phyloP scores from a whole-genome alignment of 202 grass and related monocot genomes.

The Elaeis oleifera region DNA sequence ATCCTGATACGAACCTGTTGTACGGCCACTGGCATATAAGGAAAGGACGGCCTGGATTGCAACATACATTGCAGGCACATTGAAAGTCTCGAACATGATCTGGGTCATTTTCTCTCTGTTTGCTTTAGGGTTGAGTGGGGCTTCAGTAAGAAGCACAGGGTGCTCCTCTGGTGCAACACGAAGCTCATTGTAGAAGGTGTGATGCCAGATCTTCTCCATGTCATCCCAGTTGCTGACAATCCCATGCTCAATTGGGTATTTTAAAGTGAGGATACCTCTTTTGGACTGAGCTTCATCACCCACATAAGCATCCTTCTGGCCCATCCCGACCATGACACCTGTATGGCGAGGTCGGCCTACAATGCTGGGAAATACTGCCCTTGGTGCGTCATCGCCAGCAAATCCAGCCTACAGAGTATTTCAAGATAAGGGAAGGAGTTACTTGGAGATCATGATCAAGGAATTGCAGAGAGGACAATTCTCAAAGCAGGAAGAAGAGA shows the following conservation, averaged over 20 bases:
- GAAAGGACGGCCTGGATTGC: slow-evolving; percentile 11
- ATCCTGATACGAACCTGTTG: slow-evolving; percentile 3
- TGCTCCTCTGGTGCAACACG: slow-evolving; percentile 14
- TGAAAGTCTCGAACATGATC: slow-evolving; percentile 16
- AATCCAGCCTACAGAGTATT: slow-evolving; percentile 9
- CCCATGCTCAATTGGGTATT: slow-evolving; percentile 7
- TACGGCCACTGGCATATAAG: slow-evolving; percentile 5
- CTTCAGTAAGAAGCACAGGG: slow-evolving; percentile 3
- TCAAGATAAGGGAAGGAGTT: no score
- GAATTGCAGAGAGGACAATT: no score
- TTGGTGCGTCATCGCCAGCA: slow-evolving; percentile 13
- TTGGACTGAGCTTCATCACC: slow-evolving; percentile 15
- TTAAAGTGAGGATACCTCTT: slow-evolving; percentile 13
- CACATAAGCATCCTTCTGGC: slow-evolving; percentile 14
- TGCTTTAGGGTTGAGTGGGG: slow-evolving; percentile 15
- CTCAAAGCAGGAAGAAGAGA: no score
- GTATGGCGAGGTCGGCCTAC: slow-evolving; percentile 16
- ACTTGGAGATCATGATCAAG: no score
- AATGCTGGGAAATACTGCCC: slow-evolving; percentile 9
- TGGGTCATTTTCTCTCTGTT: slow-evolving; percentile 17
- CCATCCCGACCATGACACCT: slow-evolving; percentile 15
- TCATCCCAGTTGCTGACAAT: slow-evolving; percentile 16
- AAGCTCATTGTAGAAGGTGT: slow-evolving; percentile 15
- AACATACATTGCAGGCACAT: slow-evolving; percentile 10
- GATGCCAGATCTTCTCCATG: slow-evolving; percentile 14